Evolutionary conservation across 805 yeast species (phyloP).

Genomic region (Blastobotrys robertii): DNA sequence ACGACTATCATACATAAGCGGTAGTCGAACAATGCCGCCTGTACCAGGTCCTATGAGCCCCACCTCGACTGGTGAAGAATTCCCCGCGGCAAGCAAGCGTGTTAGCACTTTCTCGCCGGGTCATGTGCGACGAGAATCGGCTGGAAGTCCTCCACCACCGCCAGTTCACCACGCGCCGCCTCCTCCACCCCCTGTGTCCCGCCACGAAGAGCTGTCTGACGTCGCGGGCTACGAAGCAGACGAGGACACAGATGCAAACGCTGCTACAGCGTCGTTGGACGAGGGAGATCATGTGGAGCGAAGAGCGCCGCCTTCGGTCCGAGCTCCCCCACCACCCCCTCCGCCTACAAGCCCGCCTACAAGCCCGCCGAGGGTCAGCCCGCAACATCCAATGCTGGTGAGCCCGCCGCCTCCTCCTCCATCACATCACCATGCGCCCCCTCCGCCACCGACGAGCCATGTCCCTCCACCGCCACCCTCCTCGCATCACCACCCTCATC

Average conservation of each 20-base stretch:
- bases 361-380: conserved; percentile 5
- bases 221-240: conserved; percentile 59
- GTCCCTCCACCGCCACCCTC: conserved; percentile 12
- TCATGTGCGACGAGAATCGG: conserved; percentile 10
- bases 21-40: conserved; percentile 17
- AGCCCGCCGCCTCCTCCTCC: conserved; percentile 16
- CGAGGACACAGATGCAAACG: conserved; percentile 35
- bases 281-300: conserved; percentile 8
- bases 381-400: too few species aligned
- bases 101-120: conserved; percentile 5
- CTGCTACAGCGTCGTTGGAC: conserved; percentile 6
- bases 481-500: conserved; percentile 13
- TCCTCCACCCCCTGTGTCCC: conserved; percentile 20
- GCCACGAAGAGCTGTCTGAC: conserved; percentile 44
- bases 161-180: conserved; percentile 7
- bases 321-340: conserved; percentile 9
- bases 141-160: conserved; percentile 8
- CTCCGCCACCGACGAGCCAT: conserved; percentile 13
- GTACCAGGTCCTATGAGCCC: conserved; percentile 10
- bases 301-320: conserved; percentile 8
- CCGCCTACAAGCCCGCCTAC: conserved; percentile 13
- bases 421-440: conserved; percentile 11
- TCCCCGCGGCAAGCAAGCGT: background rate
- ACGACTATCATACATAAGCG: conserved; percentile 14
- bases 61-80: background rate